Evolutionary conservation across 2,329 filamentous ascomycete genomes (phyloP).

Genomic region (Daldinia eschscholtzii): DNA sequence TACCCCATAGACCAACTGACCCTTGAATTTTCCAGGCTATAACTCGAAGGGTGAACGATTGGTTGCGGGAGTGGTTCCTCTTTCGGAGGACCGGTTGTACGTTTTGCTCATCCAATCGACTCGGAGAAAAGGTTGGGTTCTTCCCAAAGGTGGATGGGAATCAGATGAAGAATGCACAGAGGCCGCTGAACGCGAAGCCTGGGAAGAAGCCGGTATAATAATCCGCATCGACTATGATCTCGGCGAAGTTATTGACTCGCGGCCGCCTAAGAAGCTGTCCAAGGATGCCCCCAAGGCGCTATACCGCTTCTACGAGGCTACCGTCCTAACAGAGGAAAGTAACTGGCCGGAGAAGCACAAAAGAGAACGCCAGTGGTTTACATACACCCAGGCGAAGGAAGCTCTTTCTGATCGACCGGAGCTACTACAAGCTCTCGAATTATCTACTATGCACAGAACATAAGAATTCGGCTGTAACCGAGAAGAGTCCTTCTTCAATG

Average conservation of each 20-base stretch:
- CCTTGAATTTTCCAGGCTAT: constrained; percentile 75
- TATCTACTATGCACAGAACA: constrained; percentile 76
- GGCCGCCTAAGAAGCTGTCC: constrained; percentile 79
- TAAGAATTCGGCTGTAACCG: constrained; percentile 35
- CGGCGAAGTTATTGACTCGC: constrained; percentile 85
- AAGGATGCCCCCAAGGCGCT: constrained; percentile 72
- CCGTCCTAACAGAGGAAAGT: constrained; percentile 85
- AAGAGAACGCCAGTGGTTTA: constrained; percentile 90
- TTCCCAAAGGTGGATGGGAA: constrained; percentile 98
- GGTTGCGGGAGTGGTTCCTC: constrained; percentile 92
- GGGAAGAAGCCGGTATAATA: constrained; percentile 96
- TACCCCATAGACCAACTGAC: constrained; percentile 56
- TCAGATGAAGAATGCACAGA: constrained; percentile 89
- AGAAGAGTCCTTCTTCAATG: constrained; percentile 8
- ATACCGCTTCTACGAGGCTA: constrained; percentile 88
- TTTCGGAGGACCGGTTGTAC: constrained; percentile 86
- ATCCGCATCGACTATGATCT: constrained; percentile 88
- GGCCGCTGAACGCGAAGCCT: constrained; percentile 90
- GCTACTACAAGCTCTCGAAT: constrained; percentile 85
- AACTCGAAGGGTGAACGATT: constrained; percentile 91
- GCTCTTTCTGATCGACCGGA: constrained; percentile 84
- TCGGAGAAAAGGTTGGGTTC: constrained; percentile 90
- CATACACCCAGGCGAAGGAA: constrained; percentile 83
- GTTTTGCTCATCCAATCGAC: constrained; percentile 96
- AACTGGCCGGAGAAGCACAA: constrained; percentile 97